Evolutionary conservation across 345 rosid species (phyloP), one percentile per base, ranked within the genome.

Genomic region (Pistacia atlantica): DNA sequence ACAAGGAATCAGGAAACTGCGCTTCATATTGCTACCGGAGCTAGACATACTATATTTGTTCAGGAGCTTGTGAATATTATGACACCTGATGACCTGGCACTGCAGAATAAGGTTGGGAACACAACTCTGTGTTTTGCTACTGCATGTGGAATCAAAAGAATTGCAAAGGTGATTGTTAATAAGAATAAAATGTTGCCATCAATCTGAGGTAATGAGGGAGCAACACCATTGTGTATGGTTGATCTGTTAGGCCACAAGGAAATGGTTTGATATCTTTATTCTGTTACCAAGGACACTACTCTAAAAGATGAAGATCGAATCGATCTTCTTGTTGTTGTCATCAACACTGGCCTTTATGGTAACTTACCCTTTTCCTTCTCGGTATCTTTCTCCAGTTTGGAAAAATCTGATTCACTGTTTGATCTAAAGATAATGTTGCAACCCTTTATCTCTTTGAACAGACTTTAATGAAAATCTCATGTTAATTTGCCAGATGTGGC

Each of bases 11-110:
- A 56, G 80, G 86, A 83, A 35, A 83, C 85, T 31, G 79, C 69
- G 48, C 86, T 86, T 73, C 89, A 86, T 82, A 80, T 86, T 78
- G 87, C 87, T 33, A 86, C 75, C 17, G 86, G 83, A 73, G 85
- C 86, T 1, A 77, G 60, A 48, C 82, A 81, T 35, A 62, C 17
- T 18, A 22, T 57, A 13, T 84, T 87, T 75, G 87, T 81, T 14
- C 77, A 80, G 77, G 76, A 84, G 61, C 49, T 87, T 14, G 82
- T 80, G 45, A 74, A 72, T 45, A 55, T 63, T 54, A 78, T 76
- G 82, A 16, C 65, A 3, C 46, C 16, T 33, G 56, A 48, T 13
- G 85, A 80, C 48, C 52, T 84, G 20, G 81, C 75, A 22, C 18
- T 80, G 33, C 65, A 25, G 1, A 75, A 79, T 79, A 81, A n/a